Conservation (phyloP, 305 asterid species). For the Plantago coronopus region DNA sequence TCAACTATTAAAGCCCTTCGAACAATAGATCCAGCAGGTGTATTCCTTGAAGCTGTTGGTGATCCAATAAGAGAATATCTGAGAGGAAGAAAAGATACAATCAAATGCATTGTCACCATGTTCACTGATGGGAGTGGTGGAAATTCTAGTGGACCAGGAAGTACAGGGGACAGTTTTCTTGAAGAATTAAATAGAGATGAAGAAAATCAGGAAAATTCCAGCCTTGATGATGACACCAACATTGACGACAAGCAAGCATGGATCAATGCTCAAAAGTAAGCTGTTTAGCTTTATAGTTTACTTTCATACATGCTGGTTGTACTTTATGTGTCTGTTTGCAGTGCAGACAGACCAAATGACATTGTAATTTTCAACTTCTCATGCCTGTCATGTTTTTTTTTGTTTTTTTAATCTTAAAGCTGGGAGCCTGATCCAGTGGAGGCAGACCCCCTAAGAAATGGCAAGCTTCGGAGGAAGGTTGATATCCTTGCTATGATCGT, state of each 20-base stretch:
- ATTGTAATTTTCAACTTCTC: not conserved
- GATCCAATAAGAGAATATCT: conserved; percentile 96
- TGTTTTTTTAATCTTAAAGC: too few relatives aligned
- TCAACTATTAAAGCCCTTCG: conserved; percentile 96
- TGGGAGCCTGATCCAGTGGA: conserved; percentile 99
- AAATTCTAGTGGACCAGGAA: conserved; percentile 69
- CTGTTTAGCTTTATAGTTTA: conserved; percentile 9
- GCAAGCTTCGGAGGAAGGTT: conserved; percentile 74
- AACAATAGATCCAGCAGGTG: conserved; percentile 95
- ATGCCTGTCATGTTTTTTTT: conserved; percentile 9
- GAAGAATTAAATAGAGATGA: conserved; percentile 95
- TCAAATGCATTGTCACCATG: conserved; percentile 98
- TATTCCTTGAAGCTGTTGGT: conserved; percentile 94
- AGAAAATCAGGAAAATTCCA: conserved; percentile 81
- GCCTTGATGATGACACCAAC: conserved; percentile 67
- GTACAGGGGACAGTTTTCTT: conserved; percentile 89
- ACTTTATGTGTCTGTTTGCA: conserved; percentile 7
- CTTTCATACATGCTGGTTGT: not conserved
- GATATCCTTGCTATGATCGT: conserved; percentile 96
- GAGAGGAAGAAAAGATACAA: conserved; percentile 92
- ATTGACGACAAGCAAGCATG: conserved; percentile 91
- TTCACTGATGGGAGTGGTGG: conserved; percentile 96
- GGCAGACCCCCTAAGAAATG: conserved; percentile 84
- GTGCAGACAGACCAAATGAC: conserved; percentile 5
- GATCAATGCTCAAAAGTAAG: conserved; percentile 82